These are phyloP conservation scores for Coprinellus aureogranulatus DNA, from an alignment of 768 basidiomycete genomes.

Conservation along the genomic window DNA sequence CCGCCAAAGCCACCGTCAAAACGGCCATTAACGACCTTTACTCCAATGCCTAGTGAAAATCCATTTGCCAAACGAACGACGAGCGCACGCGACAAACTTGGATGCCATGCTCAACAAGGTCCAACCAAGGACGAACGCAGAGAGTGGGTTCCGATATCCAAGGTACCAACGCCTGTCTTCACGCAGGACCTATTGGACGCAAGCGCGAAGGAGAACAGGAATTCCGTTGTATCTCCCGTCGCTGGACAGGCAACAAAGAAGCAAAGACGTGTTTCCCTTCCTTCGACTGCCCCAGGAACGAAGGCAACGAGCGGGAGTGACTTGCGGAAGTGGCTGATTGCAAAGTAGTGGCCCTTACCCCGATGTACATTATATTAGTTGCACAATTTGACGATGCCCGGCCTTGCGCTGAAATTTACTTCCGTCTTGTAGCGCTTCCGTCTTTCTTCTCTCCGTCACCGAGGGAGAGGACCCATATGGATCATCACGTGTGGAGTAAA, in stretches of 20 bases:
- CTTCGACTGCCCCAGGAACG: background rate
- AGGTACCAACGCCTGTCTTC: constrained; percentile 9
- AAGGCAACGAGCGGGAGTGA: background rate
- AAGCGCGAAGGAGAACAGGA: background rate
- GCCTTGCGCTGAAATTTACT: too few relatives aligned
- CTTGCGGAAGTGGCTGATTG: background rate
- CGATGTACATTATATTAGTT: too few relatives aligned
- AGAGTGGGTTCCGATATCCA: constrained; percentile 11
- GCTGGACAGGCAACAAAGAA: constrained; percentile 3
- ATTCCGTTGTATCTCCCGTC: background rate
- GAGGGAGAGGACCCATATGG: too few relatives aligned
- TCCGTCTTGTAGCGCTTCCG: too few relatives aligned
- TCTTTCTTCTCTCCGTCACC: too few relatives aligned
- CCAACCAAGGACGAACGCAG: background rate
- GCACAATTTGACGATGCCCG: too few relatives aligned
- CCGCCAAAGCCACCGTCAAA: background rate
- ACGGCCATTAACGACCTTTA: background rate
- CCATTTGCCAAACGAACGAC: constrained; percentile 1
- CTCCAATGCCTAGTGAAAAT: background rate
- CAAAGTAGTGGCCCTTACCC: too few relatives aligned
- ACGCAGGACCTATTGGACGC: constrained; percentile 11
- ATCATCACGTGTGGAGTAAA: too few relatives aligned
- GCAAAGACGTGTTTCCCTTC: background rate
- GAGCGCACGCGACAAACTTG: background rate
- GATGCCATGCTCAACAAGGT: too few relatives aligned